Percentiles rank a stretch among this genome's conserved stretches.
phyloP scores from a whole-genome alignment of 345 rosid species.

The Salix koriyanagi region DNA sequence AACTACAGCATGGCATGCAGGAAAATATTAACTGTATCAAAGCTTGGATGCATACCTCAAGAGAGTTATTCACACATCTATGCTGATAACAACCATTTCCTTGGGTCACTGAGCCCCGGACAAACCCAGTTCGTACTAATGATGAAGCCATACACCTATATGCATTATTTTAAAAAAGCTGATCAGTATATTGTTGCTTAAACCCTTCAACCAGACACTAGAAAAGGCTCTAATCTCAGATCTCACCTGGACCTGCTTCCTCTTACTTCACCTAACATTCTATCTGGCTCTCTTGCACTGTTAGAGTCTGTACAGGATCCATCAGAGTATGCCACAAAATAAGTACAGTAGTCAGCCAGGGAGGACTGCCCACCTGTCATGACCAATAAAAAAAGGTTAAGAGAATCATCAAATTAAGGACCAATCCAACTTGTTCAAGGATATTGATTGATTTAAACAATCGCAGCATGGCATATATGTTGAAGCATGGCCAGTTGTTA shows the following conservation, averaged over 20 bases:
- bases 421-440: background rate
- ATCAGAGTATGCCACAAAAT: conserved; percentile 97
- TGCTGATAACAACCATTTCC: conserved; percentile 99
- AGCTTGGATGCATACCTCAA: conserved; percentile 59
- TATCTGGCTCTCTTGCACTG: conserved; percentile 94
- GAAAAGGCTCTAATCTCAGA: conserved; percentile 6
- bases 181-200: conserved; percentile 18
- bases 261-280: conserved; percentile 97
- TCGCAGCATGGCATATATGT: background rate
- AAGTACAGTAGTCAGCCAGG: conserved; percentile 93
- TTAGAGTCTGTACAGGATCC: conserved; percentile 97
- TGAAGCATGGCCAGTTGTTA: background rate
- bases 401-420: background rate
- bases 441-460: background rate
- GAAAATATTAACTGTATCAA: background rate
- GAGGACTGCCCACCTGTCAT: conserved; percentile 97
- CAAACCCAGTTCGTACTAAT: conserved; percentile 89
- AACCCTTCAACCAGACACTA: background rate
- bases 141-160: conserved; percentile 98
- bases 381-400: conserved; percentile 13
- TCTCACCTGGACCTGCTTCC: conserved; percentile 85
- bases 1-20: background rate
- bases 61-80: conserved; percentile 66
- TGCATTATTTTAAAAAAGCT: conserved; percentile 12
- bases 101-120: conserved; percentile 84